These are phyloP conservation scores for Danielia oregonensis DNA, from an alignment of 805 yeast species.

Conservation along the genomic window DNA sequence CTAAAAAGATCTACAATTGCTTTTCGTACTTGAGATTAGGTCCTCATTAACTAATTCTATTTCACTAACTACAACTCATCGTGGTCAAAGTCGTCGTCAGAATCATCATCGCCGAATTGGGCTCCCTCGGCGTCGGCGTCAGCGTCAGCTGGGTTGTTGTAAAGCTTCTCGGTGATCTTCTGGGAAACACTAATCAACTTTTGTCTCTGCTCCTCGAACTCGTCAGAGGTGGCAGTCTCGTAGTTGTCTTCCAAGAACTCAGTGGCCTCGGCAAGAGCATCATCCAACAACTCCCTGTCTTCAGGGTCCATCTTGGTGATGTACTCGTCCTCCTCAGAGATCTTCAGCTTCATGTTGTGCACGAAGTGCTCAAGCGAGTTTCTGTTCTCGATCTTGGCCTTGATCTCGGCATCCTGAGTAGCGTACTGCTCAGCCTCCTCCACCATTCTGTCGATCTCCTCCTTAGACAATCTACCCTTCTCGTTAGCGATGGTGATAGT, in stretches of 20 bases:
- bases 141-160: slow-evolving; percentile 47
- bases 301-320: slow-evolving; percentile 72
- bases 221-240: slow-evolving; percentile 87
- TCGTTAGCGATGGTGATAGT: slow-evolving; percentile 19
- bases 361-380: slow-evolving; percentile 18
- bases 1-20: too few species aligned
- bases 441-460: slow-evolving; percentile 20
- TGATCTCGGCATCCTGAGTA: slow-evolving; percentile 17
- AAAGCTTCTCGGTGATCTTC: slow-evolving; percentile 87
- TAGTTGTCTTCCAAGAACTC: slow-evolving; percentile 77
- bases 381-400: slow-evolving; percentile 19
- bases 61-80: slow-evolving; percentile 35
- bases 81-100: slow-evolving; percentile 42
- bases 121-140: slow-evolving; percentile 23
- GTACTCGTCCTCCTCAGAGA: slow-evolving; percentile 15
- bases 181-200: slow-evolving; percentile 75
- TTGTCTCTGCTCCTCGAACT: slow-evolving; percentile 88
- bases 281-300: slow-evolving; percentile 83
- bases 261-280: slow-evolving; percentile 81
- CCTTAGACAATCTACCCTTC: slow-evolving; percentile 19
- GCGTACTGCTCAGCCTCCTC: slow-evolving; percentile 20
- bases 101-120: slow-evolving; percentile 40
- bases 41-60: neutral
- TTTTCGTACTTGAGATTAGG: too few species aligned
- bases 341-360: slow-evolving; percentile 12